These are phyloP conservation scores for Phaseolus lunatus DNA, from an alignment of 306 rosid genomes.

Conservation along the genomic window DNA sequence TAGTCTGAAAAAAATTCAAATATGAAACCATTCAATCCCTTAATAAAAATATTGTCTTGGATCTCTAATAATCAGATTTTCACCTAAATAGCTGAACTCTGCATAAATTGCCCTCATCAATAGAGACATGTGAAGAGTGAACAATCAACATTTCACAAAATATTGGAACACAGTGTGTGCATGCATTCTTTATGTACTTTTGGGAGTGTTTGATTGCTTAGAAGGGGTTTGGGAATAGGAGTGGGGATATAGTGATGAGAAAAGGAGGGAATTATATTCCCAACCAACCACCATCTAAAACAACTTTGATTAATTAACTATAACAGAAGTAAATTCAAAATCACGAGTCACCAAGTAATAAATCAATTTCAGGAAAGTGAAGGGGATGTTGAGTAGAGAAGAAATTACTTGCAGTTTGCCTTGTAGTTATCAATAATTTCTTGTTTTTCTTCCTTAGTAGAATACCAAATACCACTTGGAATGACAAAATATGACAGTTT, in stretches of 20 bases:
- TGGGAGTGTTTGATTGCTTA: neutral
- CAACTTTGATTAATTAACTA: slow-evolving; percentile 12
- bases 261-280: neutral
- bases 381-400: neutral
- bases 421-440: slow-evolving; percentile 90
- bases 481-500: slow-evolving; percentile 84
- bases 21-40: slow-evolving; percentile 10
- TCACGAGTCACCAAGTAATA: neutral
- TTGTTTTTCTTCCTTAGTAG: slow-evolving; percentile 83
- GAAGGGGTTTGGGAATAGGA: too few relatives aligned
- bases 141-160: neutral
- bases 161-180: neutral
- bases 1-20: slow-evolving; percentile 60
- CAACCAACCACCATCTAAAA: slow-evolving; percentile 7
- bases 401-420: slow-evolving; percentile 81
- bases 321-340: neutral
- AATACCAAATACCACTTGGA: slow-evolving; percentile 93
- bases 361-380: neutral
- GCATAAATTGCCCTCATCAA: neutral
- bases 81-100: slow-evolving; percentile 1
- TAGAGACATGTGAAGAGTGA: slow-evolving; percentile 16
- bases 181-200: neutral
- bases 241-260: neutral
- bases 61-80: slow-evolving; percentile 3
- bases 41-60: neutral